A percentile compares a stretch with the other conserved stretches of the same genome.
These are phyloP conservation scores for Backusella macrospora DNA, from an alignment of 192 early-diverging fungal species.

Conservation along the genomic window DNA sequence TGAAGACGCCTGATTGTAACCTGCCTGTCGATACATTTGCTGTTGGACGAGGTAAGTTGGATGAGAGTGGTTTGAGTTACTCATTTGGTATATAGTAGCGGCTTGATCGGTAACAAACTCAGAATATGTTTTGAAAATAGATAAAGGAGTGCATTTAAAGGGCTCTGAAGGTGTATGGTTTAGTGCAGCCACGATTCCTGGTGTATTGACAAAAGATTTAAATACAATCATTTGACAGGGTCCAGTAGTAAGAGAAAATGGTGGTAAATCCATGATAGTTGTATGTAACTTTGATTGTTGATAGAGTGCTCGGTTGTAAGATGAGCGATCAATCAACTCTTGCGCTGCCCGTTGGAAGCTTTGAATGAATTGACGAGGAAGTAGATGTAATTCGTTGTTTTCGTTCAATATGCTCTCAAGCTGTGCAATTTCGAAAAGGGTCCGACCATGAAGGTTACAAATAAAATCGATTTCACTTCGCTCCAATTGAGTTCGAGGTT, in stretches of 20 bases:
- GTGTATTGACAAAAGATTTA: constrained; percentile 25
- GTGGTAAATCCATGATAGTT: constrained; percentile 31
- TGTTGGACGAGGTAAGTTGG: constrained; percentile 16
- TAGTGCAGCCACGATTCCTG: constrained; percentile 24
- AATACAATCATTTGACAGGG: constrained; percentile 38
- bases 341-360: constrained; percentile 15
- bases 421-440: constrained; percentile 18
- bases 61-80: not conserved
- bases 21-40: constrained; percentile 13
- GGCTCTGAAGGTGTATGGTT: constrained; percentile 20
- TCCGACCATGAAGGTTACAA: not conserved
- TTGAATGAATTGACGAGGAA: constrained; percentile 2
- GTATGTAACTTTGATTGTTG: constrained; percentile 25
- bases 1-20: not conserved
- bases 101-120: constrained; percentile 24
- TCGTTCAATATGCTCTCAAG: not conserved
- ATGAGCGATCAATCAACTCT: constrained; percentile 16
- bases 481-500: constrained; percentile 3
- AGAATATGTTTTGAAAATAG: constrained; percentile 19
- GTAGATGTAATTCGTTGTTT: constrained; percentile 2
- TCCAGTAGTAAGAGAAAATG: constrained; percentile 30
- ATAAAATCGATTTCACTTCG: constrained; percentile 14
- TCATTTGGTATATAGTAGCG: constrained; percentile 15
- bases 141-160: constrained; percentile 28
- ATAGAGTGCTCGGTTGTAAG: constrained; percentile 15